phyloP scores from a whole-genome alignment of 2,329 filamentous ascomycete species.

The Monilinia polystroma region DNA sequence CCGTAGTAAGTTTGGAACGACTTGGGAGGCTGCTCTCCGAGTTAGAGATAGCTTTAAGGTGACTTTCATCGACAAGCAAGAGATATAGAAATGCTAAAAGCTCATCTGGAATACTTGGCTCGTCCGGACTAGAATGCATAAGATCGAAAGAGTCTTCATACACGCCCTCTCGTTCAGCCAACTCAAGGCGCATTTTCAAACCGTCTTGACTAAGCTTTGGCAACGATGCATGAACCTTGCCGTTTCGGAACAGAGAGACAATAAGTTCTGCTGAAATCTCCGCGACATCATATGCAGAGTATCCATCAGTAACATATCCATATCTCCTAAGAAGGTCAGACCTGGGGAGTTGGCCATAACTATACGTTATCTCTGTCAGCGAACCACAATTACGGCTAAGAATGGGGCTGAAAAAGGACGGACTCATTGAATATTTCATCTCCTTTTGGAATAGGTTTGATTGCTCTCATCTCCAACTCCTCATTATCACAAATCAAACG shows the following conservation, averaged over 20 bases:
- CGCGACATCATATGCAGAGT: constrained; percentile 63
- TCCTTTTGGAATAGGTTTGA: constrained; percentile 54
- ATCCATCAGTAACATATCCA: constrained; percentile 65
- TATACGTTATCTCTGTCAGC: constrained; percentile 3
- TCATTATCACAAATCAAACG: constrained; percentile 41
- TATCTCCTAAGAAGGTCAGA: constrained; percentile 66
- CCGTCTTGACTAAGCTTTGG: constrained; percentile 34
- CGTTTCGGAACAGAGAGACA: constrained; percentile 32
- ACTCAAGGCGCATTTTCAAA: constrained; percentile 40
- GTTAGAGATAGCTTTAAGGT: constrained; percentile 42
- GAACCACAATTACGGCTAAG: background rate
- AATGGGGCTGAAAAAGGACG: constrained; percentile 10
- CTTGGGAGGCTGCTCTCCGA: constrained; percentile 40
- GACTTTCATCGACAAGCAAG: constrained; percentile 43
- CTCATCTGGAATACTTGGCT: constrained; percentile 39
- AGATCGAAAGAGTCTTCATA: constrained; percentile 63
- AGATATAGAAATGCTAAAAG: constrained; percentile 45
- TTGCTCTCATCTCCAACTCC: constrained; percentile 60
- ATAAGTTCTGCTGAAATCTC: constrained; percentile 58
- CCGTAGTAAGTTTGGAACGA: constrained; percentile 46
- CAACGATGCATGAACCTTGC: constrained; percentile 23
- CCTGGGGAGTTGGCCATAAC: constrained; percentile 64
- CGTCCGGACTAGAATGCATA: constrained; percentile 34
- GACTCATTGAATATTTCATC: constrained; percentile 65
- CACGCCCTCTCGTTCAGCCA: constrained; percentile 55